Evolutionary conservation across 2,329 filamentous ascomycete genomes (phyloP), one percentile per base, ranked within the genome.

Genomic region (Trichoderma arundinaceum): DNA sequence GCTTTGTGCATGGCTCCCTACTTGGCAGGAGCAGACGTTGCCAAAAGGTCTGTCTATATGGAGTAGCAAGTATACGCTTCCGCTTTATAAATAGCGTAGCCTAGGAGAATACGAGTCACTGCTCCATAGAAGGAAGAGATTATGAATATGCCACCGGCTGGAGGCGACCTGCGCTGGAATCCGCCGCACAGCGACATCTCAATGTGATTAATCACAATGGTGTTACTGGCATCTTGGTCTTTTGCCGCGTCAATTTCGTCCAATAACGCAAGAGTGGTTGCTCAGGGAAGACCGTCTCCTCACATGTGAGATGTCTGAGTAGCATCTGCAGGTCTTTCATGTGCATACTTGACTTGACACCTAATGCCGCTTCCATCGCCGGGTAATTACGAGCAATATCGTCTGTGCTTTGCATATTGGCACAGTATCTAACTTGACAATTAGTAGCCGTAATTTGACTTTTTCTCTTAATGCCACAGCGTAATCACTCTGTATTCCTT

Each of bases 291-390:
- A 28, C 32, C 15, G 32, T 53, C 32, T 53, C 32, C 43, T 59
- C 44, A 22, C 28, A 48, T 33, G 12, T 38, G 28, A 44, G 56
- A n/a, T 35, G 8, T n/a, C 7, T 7, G 43, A 46, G 22, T 28
- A 28, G 56, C 43, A 38, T 46, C 56, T 59, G 56, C 56, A 59
- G 17, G 41, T 59, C 56, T 35, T 59, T 35, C 17, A 51, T 51
- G 28, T n/a, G n/a, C n/a, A 19, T 53, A 8, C 35, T 38, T n/a
- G 9, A 32, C 15, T 2, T 15, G 5, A 7, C 32, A 38, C 49
- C n/a, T 28, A 35, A 49, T 49, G 46, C 22, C 22, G 22, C 22
- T 4, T 38, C 32, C 12, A 59, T 59, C 17, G 13, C 41, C 41
- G 41, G 56, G 17, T 44, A 46, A 58, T 44, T 22, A 28, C 32